Evolutionary conservation across 345 rosid species (phyloP).

Genomic region (Microcos paniculata): DNA sequence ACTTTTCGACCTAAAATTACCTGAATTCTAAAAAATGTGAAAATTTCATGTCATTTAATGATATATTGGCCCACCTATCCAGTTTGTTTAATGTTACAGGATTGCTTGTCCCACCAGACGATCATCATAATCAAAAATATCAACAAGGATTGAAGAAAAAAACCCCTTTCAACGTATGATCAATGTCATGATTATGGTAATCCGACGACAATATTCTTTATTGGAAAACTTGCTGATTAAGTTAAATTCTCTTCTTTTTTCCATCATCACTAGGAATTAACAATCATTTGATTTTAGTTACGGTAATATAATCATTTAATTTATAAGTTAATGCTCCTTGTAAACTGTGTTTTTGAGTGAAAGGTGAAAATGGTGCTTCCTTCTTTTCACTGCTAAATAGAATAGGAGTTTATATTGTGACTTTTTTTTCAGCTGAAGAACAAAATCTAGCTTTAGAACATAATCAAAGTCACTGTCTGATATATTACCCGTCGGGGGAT

Average conservation of each 20-base stretch:
- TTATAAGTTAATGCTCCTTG: no score
- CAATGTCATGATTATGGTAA: neutral
- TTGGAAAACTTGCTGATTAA: neutral
- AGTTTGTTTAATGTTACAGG: neutral
- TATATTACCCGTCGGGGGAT: neutral
- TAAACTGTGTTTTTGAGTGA: neutral
- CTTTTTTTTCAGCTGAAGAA: neutral
- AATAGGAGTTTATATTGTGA: neutral
- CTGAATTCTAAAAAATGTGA: neutral
- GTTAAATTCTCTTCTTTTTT: neutral
- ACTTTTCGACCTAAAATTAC: neutral
- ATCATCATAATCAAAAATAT: no score
- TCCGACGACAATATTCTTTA: neutral
- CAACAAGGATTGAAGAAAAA: neutral
- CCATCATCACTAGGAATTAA: no score
- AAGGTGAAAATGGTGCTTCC: neutral
- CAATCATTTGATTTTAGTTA: no score
- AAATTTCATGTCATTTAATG: neutral
- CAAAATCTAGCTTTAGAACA: neutral
- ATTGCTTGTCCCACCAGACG: neutral
- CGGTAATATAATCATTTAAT: neutral
- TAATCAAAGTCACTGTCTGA: neutral
- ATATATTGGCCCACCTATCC: neutral
- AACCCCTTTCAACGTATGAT: neutral
- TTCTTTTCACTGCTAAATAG: neutral